Conservation (phyloP, 2,329 filamentous ascomycete species). For the Epichloe gansuensis region DNA sequence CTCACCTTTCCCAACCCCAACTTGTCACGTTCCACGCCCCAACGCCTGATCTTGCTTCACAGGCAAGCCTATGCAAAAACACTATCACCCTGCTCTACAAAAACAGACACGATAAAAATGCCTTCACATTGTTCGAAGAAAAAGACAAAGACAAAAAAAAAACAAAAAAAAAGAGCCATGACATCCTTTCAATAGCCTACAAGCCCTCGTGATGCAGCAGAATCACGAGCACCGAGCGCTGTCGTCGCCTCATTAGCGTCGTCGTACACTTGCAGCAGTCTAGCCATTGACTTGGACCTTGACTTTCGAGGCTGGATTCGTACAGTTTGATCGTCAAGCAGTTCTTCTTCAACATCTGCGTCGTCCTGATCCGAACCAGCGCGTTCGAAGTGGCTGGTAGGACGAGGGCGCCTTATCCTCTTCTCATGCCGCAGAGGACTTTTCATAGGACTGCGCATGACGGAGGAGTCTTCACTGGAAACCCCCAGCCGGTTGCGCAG, state of each 20-base stretch:
- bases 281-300: conserved; percentile 3
- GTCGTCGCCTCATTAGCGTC: conserved; percentile 10
- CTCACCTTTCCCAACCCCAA: not conserved
- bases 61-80: not conserved
- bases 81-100: not conserved
- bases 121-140: not conserved
- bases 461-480: conserved; percentile 3
- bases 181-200: not conserved
- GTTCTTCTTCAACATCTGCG: conserved; percentile 18
- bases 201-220: not conserved
- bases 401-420: not conserved
- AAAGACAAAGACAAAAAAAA: not conserved
- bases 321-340: conserved; percentile 4
- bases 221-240: not conserved
- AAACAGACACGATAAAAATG: not conserved
- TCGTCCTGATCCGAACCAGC: conserved; percentile 8
- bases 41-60: not conserved
- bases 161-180: not conserved
- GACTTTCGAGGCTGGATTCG: conserved; percentile 11
- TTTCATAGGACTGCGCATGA: not conserved
- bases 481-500: conserved; percentile 39
- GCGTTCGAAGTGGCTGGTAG: not conserved
- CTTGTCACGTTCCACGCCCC: not conserved
- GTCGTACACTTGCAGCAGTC: conserved; percentile 19
- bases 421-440: conserved; percentile 4